phyloP scores from a whole-genome alignment of 176 grass and related monocot genomes.

The Alloteropsis semialata region DNA sequence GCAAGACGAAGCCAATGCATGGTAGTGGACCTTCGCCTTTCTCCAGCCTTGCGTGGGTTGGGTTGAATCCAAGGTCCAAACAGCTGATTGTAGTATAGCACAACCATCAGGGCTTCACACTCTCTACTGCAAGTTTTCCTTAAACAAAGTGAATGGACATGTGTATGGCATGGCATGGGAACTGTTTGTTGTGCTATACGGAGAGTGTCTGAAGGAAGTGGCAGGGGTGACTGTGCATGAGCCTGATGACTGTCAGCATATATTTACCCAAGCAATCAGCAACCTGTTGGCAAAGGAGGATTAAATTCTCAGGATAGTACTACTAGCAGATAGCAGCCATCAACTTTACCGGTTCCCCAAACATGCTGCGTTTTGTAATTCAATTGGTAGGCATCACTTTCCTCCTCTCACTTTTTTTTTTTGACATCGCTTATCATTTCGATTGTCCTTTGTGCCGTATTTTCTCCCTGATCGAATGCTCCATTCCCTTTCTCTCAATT shows the following conservation, averaged over 20 bases:
- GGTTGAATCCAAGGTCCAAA: slow-evolving; percentile 9
- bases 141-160: too few species aligned
- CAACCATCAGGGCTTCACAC: too few species aligned
- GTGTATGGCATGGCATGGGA: not conserved
- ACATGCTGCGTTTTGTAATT: slow-evolving; percentile 1
- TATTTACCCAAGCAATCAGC: not conserved
- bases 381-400: not conserved
- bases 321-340: too few species aligned
- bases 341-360: not conserved
- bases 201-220: not conserved
- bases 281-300: not conserved
- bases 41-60: not conserved
- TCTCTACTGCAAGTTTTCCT: too few species aligned
- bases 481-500: not conserved
- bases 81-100: slow-evolving; percentile 1
- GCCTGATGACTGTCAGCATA: not conserved
- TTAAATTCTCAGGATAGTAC: too few species aligned
- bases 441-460: not conserved
- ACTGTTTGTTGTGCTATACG: too few species aligned
- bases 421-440: not conserved
- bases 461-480: not conserved
- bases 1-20: not conserved
- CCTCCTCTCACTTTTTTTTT: not conserved
- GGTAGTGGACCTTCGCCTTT: not conserved
- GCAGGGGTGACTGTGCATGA: not conserved